Conservation (phyloP, 305 asterid genomes). For the Fraxinus paxiana region DNA sequence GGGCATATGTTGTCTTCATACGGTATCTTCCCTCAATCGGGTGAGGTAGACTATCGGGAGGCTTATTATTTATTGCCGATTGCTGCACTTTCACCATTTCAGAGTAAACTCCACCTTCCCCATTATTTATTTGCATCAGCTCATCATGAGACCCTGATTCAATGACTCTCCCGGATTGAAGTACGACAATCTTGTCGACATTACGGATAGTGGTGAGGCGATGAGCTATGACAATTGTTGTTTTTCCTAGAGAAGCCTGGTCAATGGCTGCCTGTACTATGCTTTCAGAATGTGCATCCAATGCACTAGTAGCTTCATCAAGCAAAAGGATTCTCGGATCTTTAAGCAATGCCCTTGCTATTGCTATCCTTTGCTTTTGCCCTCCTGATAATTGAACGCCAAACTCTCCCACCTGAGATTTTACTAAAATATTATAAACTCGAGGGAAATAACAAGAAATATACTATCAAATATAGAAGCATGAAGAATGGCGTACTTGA, state of each 20-base stretch:
- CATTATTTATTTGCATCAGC: conserved; percentile 36
- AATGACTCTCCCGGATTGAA: conserved; percentile 49
- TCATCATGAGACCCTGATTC: conserved; percentile 53
- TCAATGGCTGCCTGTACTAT: conserved; percentile 57
- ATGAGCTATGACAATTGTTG: conserved; percentile 54
- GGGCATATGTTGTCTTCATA: conserved; percentile 8
- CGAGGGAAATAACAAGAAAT: neutral
- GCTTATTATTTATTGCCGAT: conserved; percentile 18
- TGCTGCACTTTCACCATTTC: conserved; percentile 41
- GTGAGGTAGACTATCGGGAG: neutral
- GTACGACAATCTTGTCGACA: conserved; percentile 46
- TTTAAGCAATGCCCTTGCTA: conserved; percentile 62
- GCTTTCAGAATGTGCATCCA: conserved; percentile 59
- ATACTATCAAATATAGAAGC: neutral
- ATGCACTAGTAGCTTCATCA: conserved; percentile 69
- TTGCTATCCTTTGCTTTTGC: conserved; percentile 61
- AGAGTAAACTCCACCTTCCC: conserved; percentile 40
- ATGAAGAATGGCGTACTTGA: conserved; percentile 33
- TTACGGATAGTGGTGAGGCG: conserved; percentile 52
- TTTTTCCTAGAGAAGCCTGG: conserved; percentile 50
- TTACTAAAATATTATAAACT: neutral
- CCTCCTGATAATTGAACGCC: conserved; percentile 70
- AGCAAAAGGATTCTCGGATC: conserved; percentile 60
- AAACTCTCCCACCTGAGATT: conserved; percentile 54
- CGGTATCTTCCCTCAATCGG: conserved; percentile 14